These are phyloP conservation scores for Solanum paucissectum DNA, from an alignment of 257 asterid species.

Conservation along the genomic window DNA sequence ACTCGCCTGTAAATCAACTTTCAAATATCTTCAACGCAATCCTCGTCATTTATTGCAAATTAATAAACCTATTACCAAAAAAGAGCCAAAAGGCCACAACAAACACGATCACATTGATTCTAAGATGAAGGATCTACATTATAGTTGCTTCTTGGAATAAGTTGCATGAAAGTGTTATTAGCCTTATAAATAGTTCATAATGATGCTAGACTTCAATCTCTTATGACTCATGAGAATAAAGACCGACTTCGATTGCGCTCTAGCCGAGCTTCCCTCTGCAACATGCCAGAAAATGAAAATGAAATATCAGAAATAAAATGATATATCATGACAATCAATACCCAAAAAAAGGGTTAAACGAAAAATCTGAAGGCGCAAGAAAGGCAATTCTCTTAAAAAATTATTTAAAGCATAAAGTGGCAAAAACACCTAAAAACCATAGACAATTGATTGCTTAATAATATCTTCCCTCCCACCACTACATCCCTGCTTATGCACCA, in stretches of 20 bases:
- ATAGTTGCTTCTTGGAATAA: not conserved
- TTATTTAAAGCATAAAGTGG: not conserved
- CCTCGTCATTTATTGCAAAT: not conserved
- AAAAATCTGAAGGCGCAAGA: not conserved
- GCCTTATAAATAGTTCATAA: not conserved
- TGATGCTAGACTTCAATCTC: not conserved
- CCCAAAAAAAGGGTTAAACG: not conserved
- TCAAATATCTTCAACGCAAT: not conserved
- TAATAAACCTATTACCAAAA: not conserved
- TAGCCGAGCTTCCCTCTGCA: slow-evolving; percentile 93
- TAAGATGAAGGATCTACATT: not conserved
- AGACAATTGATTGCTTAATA: not conserved
- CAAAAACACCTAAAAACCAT: not conserved
- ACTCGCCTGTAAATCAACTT: not conserved
- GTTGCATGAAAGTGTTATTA: not conserved
- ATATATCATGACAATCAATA: not conserved
- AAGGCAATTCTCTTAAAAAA: not conserved
- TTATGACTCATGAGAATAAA: slow-evolving; percentile 49
- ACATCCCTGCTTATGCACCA: not conserved
- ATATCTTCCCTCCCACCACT: not conserved
- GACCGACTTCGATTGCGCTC: slow-evolving; percentile 80
- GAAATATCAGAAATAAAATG: not conserved
- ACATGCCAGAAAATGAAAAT: slow-evolving; percentile 8
- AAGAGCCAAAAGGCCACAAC: not conserved
- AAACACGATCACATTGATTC: not conserved